A percentile compares a stretch with the other conserved stretches of the same genome.
Evolutionary conservation across 495 filamentous ascomycete species (phyloP).

Genomic region (Penicillium ucsense): DNA sequence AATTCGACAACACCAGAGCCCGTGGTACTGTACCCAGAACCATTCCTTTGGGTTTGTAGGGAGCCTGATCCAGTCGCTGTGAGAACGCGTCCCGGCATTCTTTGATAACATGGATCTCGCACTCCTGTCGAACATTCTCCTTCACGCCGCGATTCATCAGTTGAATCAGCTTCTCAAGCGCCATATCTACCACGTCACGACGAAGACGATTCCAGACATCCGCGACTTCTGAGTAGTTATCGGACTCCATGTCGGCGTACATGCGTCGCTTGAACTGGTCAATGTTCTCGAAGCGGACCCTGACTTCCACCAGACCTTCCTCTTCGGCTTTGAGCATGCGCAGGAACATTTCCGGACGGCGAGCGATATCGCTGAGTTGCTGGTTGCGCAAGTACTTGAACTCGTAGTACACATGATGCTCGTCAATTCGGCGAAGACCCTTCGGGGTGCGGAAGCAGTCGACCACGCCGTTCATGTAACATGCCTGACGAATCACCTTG

Average conservation of each 20-base stretch:
- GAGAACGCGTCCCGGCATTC: conserved; percentile 76
- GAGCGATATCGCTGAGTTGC: conserved; percentile 67
- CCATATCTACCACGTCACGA: conserved; percentile 71
- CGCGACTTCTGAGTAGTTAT: conserved; percentile 89
- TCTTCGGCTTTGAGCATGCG: conserved; percentile 96
- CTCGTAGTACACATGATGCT: conserved; percentile 92
- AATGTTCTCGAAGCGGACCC: conserved; percentile 63
- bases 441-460: conserved; percentile 89
- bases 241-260: conserved; percentile 74
- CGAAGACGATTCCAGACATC: conserved; percentile 91
- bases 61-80: conserved; percentile 85
- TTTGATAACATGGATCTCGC: conserved; percentile 78
- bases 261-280: conserved; percentile 63
- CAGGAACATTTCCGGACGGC: conserved; percentile 76
- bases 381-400: conserved; percentile 94
- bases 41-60: conserved; percentile 93
- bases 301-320: conserved; percentile 81
- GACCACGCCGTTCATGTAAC: conserved; percentile 71
- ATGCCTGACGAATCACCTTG: conserved; percentile 70
- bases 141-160: conserved; percentile 85
- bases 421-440: conserved; percentile 86
- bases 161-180: conserved; percentile 69
- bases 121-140: conserved; percentile 81
- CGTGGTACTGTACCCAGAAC: conserved; percentile 77
- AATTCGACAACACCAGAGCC: conserved; percentile 77